Percentiles rank a stretch among this genome's conserved stretches.
Conservation (phyloP, 2,329 filamentous ascomycete species). For the Alternaria arborescens region DNA sequence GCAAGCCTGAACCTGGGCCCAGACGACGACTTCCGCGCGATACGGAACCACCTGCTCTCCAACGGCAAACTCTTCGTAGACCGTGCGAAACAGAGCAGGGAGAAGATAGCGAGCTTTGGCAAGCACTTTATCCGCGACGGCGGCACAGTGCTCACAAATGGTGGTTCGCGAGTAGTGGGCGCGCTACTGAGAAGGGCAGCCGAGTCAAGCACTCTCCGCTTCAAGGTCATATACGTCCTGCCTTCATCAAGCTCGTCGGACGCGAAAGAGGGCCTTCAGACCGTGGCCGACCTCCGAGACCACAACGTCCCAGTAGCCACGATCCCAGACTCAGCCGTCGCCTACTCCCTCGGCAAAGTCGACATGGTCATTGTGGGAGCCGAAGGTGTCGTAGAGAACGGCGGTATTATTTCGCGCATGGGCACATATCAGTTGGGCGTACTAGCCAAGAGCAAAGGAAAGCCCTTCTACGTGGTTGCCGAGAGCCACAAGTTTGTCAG, state of each 20-base stretch:
- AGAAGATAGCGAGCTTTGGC: constrained; percentile 82
- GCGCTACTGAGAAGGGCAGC: constrained; percentile 78
- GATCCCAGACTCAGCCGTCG: constrained; percentile 77
- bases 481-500: constrained; percentile 98
- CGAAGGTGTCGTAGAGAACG: constrained; percentile 93
- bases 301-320: constrained; percentile 84
- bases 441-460: constrained; percentile 75
- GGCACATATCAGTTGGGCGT: constrained; percentile 87
- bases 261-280: constrained; percentile 68
- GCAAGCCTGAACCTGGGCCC: constrained; percentile 54
- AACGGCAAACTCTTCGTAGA: constrained; percentile 89
- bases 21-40: constrained; percentile 78
- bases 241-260: constrained; percentile 48
- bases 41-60: constrained; percentile 81
- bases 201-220: constrained; percentile 71
- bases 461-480: constrained; percentile 88
- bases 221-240: constrained; percentile 79
- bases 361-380: constrained; percentile 72
- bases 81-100: constrained; percentile 83
- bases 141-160: constrained; percentile 86
- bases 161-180: constrained; percentile 84
- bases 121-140: constrained; percentile 81
- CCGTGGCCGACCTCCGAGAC: constrained; percentile 74
- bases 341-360: constrained; percentile 79
- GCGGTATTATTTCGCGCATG: constrained; percentile 88